phyloP scores from a whole-genome alignment of 129 eudicot genomes.

The Saussurea involucrata region DNA sequence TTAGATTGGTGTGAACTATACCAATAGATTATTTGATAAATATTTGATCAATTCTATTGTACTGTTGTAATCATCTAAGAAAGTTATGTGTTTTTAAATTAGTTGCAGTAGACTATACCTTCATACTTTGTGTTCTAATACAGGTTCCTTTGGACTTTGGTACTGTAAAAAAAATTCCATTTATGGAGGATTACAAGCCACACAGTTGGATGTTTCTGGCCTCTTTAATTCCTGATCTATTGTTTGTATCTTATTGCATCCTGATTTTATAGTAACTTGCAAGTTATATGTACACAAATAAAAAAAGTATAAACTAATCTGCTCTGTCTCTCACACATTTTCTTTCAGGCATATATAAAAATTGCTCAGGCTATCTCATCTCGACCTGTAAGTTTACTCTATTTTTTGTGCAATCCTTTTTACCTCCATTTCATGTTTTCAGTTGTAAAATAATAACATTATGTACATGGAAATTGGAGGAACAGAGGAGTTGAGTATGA shows the following conservation, averaged over 20 bases:
- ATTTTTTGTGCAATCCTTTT: neutral
- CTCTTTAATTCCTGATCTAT: neutral
- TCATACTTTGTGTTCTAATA: neutral
- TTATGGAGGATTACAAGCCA: neutral
- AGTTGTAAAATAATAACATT: neutral
- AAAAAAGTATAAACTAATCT: slow-evolving; percentile 10
- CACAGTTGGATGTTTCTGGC: neutral
- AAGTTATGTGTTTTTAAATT: neutral
- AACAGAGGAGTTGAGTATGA: neutral
- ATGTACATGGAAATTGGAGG: neutral
- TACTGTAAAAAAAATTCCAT: neutral
- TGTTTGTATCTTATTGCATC: neutral
- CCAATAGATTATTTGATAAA: neutral
- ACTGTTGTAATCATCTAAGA: neutral
- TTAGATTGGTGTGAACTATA: neutral
- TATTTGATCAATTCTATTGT: neutral
- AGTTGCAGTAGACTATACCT: neutral
- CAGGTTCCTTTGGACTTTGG: neutral
- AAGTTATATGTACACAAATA: neutral
- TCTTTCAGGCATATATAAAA: slow-evolving; percentile 88
- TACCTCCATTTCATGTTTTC: slow-evolving; percentile 14
- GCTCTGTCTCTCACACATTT: neutral
- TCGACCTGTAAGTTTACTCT: slow-evolving; percentile 77
- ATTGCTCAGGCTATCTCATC: slow-evolving; percentile 98
- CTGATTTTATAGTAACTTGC: neutral